Evolutionary conservation across 805 yeast genomes (phyloP).

Genomic region (Saturnispora silvae): DNA sequence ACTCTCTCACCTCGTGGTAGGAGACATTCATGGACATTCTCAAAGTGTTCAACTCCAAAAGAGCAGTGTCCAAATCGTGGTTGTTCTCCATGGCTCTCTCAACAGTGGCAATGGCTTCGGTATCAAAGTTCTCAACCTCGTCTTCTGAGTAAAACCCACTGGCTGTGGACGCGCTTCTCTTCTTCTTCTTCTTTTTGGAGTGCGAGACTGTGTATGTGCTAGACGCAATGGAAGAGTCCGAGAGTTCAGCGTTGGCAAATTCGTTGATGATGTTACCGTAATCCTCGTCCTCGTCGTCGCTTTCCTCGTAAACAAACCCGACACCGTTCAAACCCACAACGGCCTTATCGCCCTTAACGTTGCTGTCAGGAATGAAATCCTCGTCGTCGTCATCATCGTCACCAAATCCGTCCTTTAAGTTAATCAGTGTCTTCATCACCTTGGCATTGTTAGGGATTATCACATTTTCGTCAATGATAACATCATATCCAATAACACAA

Average conservation of each 20-base stretch:
- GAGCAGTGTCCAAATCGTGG: slow-evolving; percentile 88
- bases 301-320: slow-evolving; percentile 41
- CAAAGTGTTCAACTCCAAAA: slow-evolving; percentile 83
- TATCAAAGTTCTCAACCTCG: slow-evolving; percentile 57
- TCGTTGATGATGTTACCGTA: slow-evolving; percentile 31
- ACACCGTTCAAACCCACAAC: slow-evolving; percentile 40
- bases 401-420: slow-evolving; percentile 15
- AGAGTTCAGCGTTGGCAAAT: slow-evolving; percentile 33
- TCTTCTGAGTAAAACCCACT: slow-evolving; percentile 31
- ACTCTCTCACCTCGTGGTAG: slow-evolving; percentile 82
- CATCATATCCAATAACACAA: slow-evolving; percentile 69
- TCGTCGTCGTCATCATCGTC: slow-evolving; percentile 17
- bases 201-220: slow-evolving; percentile 27
- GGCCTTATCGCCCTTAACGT: slow-evolving; percentile 19
- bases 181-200: slow-evolving; percentile 32
- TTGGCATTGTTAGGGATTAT: slow-evolving; percentile 40
- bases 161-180: slow-evolving; percentile 28
- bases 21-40: slow-evolving; percentile 97
- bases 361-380: slow-evolving; percentile 7
- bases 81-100: slow-evolving; percentile 85
- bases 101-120: slow-evolving; percentile 90
- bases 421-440: slow-evolving; percentile 39
- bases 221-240: slow-evolving; percentile 46
- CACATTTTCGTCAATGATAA: slow-evolving; percentile 46
- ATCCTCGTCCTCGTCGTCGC: slow-evolving; percentile 36